These are phyloP conservation scores for Knufia fluminis DNA, from an alignment of 2,329 filamentous ascomycete genomes.

Conservation along the genomic window DNA sequence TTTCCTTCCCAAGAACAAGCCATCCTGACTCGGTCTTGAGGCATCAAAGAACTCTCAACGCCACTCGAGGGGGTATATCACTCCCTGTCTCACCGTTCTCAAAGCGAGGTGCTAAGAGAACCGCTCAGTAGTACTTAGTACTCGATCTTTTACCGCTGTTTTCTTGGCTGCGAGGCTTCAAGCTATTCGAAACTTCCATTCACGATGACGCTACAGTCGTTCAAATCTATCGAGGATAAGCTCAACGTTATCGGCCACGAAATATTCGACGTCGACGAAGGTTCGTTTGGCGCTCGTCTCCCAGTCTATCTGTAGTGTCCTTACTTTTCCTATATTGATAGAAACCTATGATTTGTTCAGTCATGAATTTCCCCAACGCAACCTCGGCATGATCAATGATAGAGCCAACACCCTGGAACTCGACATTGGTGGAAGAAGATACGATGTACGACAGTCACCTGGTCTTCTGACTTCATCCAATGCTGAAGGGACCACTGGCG, in stretches of 20 bases:
- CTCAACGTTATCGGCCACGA: constrained; percentile 19
- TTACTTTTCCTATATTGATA: constrained; percentile 30
- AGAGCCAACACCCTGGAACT: constrained; percentile 57
- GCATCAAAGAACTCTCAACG: background rate
- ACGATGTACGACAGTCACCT: constrained; percentile 74
- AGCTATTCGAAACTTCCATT: too few species aligned
- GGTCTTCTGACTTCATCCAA: constrained; percentile 69
- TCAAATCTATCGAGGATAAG: constrained; percentile 4
- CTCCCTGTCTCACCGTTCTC: too few species aligned
- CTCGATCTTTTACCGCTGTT: too few species aligned
- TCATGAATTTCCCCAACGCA: constrained; percentile 60
- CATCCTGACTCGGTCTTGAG: background rate
- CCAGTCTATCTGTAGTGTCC: background rate
- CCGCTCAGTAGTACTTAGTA: too few species aligned
- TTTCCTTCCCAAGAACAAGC: too few species aligned
- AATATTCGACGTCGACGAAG: constrained; percentile 45
- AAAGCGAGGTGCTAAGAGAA: too few species aligned
- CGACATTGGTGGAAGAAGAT: constrained; percentile 58
- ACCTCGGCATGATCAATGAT: constrained; percentile 78
- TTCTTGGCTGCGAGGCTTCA: too few species aligned
- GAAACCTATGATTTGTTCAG: constrained; percentile 86
- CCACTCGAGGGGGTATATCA: too few species aligned
- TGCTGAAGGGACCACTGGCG: constrained; percentile 63
- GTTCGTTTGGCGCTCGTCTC: constrained; percentile 29
- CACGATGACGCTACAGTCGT: background rate